Evolutionary conservation across 495 filamentous ascomycete genomes (phyloP).

Genomic region (Tuber brumale): DNA sequence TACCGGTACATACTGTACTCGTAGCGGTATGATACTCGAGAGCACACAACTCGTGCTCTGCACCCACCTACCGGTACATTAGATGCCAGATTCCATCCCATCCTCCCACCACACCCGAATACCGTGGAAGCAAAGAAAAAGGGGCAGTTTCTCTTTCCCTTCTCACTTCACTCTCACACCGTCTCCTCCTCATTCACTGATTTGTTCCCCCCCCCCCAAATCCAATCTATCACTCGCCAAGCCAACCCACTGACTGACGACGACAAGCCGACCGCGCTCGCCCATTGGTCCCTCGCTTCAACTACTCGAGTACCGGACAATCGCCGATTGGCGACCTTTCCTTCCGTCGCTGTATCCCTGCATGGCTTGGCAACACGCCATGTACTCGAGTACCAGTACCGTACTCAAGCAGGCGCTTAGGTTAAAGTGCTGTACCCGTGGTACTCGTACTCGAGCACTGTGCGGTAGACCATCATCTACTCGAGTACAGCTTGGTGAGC

Average conservation of each 20-base stretch:
- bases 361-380: not conserved
- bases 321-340: conserved; percentile 34
- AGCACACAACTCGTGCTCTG: not conserved
- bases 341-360: not conserved
- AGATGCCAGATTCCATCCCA: not conserved
- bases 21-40: not conserved
- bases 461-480: not conserved
- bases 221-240: not conserved
- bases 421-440: too few relatives aligned
- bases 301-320: conserved; percentile 21
- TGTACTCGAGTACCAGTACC: too few relatives aligned
- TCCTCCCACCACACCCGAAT: not conserved
- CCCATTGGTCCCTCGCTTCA: conserved; percentile 4
- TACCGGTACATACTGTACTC: too few relatives aligned
- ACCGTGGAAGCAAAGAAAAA: not conserved
- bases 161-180: conserved; percentile 7
- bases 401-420: conserved; percentile 3
- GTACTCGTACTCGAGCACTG: not conserved
- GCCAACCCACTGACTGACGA: not conserved
- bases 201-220: not conserved
- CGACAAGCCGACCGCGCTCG: not conserved
- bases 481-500: not conserved
- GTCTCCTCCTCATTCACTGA: conserved; percentile 1
- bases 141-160: not conserved
- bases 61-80: not conserved